A percentile compares a stretch with the other conserved stretches of the same genome.
Conservation (phyloP, 2,329 filamentous ascomycete species). For the Blastomyces silverae region DNA sequence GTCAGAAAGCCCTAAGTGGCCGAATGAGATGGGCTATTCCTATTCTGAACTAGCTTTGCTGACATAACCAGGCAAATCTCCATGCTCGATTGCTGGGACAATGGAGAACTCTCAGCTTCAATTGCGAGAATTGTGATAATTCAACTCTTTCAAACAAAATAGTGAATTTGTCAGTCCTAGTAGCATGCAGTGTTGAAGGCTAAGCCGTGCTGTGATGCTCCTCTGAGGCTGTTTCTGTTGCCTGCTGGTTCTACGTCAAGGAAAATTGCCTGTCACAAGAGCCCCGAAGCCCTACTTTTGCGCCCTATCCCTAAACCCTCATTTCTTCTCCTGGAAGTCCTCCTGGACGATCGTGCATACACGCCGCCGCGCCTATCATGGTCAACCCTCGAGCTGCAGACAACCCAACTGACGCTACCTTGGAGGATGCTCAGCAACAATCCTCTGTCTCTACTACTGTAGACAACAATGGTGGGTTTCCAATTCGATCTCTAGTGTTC, state of each 20-base stretch:
- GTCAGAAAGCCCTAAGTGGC: constrained; percentile 2
- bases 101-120: background rate
- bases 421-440: constrained; percentile 26
- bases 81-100: background rate
- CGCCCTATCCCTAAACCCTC: constrained; percentile 46
- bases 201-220: constrained; percentile 3
- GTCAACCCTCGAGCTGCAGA: constrained; percentile 29
- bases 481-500: background rate
- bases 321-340: constrained; percentile 43
- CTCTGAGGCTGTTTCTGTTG: constrained; percentile 12
- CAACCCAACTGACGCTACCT: constrained; percentile 29
- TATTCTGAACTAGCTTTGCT: background rate
- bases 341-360: constrained; percentile 22
- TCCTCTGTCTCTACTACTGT: constrained; percentile 27
- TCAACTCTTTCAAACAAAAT: background rate
- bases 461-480: constrained; percentile 32
- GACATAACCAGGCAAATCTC: constrained; percentile 3
- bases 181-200: background rate
- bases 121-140: background rate
- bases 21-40: background rate
- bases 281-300: constrained; percentile 38
- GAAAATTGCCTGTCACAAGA: constrained; percentile 15
- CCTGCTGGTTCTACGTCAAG: background rate
- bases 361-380: constrained; percentile 28
- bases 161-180: background rate